Evolutionary conservation across 768 basidiomycete genomes (phyloP), one percentile per base, ranked within the genome.

Genomic region (Candolleomyces eurysporus): DNA sequence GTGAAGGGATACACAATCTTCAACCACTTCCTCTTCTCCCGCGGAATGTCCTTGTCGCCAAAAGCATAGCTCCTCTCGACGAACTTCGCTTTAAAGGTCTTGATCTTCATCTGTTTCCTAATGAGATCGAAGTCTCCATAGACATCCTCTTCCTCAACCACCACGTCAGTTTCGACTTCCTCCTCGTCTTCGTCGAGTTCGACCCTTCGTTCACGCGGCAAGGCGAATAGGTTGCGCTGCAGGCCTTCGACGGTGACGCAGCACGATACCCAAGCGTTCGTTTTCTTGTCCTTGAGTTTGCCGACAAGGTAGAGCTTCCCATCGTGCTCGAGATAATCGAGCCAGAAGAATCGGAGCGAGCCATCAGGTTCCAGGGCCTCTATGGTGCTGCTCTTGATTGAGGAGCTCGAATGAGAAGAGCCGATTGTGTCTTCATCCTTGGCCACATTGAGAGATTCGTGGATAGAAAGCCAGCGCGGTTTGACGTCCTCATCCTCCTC

Each of bases 61-160:
- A 99, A 98, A 0, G 91, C 95, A 70, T 98, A 98, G 67, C 88
- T 92, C 26, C 96, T 82, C 63, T 88, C 85, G 14, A 99, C 96
- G 71, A 87, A 90, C 68, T 93, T 96, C 14, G 82, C 86, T 65
- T 84, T 88, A 84, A 88, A 96, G 16, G 82, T 78, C 67, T 87
- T 88, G 61, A 97, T 88, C 6, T 85, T 86, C 30, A 86, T 72
- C 65, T 91, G 84, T 68, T 83, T 82, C 31, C 94, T 80, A 53
- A 96, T 81, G 50, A 82, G 77, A 64, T 96, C 91, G 66, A 98
- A 93, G 68, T 98, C 96, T 36, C 75, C 75, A 61, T 91, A 88
- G 8, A 98, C 88, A 59, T 94, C 93, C 30, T 82, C 79, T 51
- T 82, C 69, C 5, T 81, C 80, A 1, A 94, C 92, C 3, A 89